phyloP scores from a whole-genome alignment of 2,329 filamentous ascomycete species.

The Fusarium sp. region DNA sequence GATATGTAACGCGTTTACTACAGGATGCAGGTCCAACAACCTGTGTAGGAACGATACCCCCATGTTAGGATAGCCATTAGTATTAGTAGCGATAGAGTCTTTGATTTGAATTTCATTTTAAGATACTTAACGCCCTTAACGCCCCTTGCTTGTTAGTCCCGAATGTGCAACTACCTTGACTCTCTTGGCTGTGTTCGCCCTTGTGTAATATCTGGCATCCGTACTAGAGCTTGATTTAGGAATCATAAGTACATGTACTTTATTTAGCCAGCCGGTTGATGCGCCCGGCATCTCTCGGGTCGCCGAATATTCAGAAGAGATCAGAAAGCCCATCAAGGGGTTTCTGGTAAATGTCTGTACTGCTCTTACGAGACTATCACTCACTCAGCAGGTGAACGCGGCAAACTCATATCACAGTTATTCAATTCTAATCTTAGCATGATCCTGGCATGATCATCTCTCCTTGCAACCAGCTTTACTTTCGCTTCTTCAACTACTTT shows the following conservation, averaged over 20 bases:
- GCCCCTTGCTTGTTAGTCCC: neutral
- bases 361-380: neutral
- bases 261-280: neutral
- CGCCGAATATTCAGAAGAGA: neutral
- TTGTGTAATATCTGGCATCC: neutral
- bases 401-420: slow-evolving; percentile 6
- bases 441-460: neutral
- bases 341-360: neutral
- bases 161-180: neutral
- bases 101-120: slow-evolving; percentile 16
- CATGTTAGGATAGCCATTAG: slow-evolving; percentile 40
- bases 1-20: slow-evolving; percentile 43
- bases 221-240: neutral
- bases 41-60: slow-evolving; percentile 44
- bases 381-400: slow-evolving; percentile 3
- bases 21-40: slow-evolving; percentile 43
- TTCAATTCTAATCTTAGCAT: slow-evolving; percentile 28
- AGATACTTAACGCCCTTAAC: no score
- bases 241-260: neutral
- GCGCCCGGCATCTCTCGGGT: no score
- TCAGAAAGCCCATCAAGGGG: neutral
- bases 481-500: slow-evolving; percentile 5
- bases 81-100: slow-evolving; percentile 33
- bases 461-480: neutral
- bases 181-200: neutral